Conservation (phyloP, 2,329 filamentous ascomycete species). For the Pyrenophora teres region DNA sequence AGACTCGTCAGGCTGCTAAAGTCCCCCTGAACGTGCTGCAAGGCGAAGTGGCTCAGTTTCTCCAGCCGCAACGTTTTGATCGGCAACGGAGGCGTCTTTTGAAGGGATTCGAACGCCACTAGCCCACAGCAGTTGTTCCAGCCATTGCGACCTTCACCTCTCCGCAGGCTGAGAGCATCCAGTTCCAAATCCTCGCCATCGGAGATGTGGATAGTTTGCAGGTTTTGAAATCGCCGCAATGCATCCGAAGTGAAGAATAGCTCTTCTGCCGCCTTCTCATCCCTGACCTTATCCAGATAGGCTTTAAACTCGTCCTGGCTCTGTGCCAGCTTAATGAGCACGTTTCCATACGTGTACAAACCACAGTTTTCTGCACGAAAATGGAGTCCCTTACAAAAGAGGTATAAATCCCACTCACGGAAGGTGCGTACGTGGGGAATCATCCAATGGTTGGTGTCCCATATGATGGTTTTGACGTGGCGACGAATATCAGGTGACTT, state of each 20-base stretch:
- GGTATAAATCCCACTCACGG: conserved; percentile 13
- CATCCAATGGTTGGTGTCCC: conserved; percentile 17
- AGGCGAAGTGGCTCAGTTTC: neutral
- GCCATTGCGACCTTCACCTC: conserved; percentile 6
- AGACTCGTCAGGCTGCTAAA: conserved; percentile 3
- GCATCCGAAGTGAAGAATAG: neutral
- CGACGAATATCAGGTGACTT: conserved; percentile 6
- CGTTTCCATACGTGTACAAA: neutral
- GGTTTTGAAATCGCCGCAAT: conserved; percentile 5
- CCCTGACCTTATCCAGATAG: conserved; percentile 8
- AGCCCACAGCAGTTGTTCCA: neutral
- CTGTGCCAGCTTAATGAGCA: conserved; percentile 2
- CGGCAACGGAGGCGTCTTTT: neutral
- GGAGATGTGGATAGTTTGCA: conserved; percentile 1
- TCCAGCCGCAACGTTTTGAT: conserved; percentile 8
- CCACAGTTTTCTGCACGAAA: neutral
- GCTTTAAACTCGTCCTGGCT: conserved; percentile 10
- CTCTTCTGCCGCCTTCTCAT: conserved; percentile 5
- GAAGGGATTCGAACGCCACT: neutral
- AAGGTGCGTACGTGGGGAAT: conserved; percentile 9
- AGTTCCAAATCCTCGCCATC: neutral
- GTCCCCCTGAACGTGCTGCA: neutral
- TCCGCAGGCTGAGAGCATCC: neutral
- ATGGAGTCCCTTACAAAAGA: neutral
- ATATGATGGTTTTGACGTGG: conserved; percentile 12